Base-by-base conservation (phyloP, 2,329 filamentous ascomycete species). In the Colletotrichum ledebouriae region DNA sequence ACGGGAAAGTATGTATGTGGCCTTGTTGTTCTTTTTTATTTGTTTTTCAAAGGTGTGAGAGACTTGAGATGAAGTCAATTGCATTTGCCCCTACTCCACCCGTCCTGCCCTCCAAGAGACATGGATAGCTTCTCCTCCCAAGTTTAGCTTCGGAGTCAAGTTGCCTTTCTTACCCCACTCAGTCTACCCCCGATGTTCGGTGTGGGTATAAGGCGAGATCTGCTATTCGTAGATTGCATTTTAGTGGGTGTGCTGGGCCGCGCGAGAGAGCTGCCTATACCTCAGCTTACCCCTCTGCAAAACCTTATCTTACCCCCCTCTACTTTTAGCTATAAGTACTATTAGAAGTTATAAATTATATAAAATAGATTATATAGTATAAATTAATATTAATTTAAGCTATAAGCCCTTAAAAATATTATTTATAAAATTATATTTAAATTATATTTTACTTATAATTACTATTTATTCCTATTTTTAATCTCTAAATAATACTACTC, bases 41-140 rank as follows among this genome's bases (percentile, higher is more conserved):
- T 10, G 7, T 25, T 25, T 5, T 5, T 5, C 25, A 13, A 22
- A 25, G 20, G 46, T 42, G 15, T 57, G 33, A 50, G 44, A 59
- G 55, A 50, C 22, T 22, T 53, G 39, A 64, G 52, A 59, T 39
- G 64, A 64, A 67, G 64, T 64, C 64, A 59, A 64, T 59, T 55
- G 50, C 15, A 15, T 50, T 39, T 52, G 49, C 49, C 49, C 49
- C 49, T 52, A 29, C 49, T 52, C 49, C 17, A 55, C 52, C 52
- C 22, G 13, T 57, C 53, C 39, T 29, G 22, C 52, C 52, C 39
- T 57, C 53, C 53, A 57, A 29, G 20, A 44, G 20, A 44, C 6
- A 29, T 29, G 29, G 39, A 29, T 46, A 17, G n/a, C 56, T 15
- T 6, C 15, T 25, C 25, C 25, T 4, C 25, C 25, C 25, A 5